A percentile compares a stretch with the other conserved stretches of the same genome.
Conservation (phyloP, 306 rosid species). For the Medicago lupulina region DNA sequence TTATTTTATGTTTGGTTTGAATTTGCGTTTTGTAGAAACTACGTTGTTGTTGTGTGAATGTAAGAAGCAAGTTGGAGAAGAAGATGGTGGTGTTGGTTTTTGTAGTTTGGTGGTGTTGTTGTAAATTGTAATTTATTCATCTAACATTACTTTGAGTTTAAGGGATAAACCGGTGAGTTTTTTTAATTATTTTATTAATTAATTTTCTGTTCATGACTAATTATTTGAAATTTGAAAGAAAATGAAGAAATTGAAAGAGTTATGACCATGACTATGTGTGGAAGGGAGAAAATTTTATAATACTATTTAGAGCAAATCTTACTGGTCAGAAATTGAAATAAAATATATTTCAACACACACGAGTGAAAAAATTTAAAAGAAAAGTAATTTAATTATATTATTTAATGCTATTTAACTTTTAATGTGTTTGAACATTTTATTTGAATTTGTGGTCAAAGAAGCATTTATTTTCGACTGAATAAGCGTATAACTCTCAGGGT, state of each 20-base stretch:
- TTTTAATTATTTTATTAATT: constrained; percentile 32
- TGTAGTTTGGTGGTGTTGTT: constrained; percentile 42
- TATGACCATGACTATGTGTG: background rate
- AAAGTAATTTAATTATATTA: too few species aligned
- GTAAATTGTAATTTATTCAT: constrained; percentile 52
- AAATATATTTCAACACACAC: too few species aligned
- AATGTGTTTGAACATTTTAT: too few species aligned
- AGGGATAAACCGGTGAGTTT: constrained; percentile 31
- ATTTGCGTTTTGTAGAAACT: constrained; percentile 28
- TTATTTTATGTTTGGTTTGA: constrained; percentile 20
- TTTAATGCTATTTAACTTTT: too few species aligned
- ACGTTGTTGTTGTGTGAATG: constrained; percentile 14
- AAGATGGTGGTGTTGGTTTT: constrained; percentile 38
- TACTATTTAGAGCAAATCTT: background rate
- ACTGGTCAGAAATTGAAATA: too few species aligned
- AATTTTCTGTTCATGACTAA: constrained; percentile 24
- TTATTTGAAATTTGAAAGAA: constrained; percentile 10
- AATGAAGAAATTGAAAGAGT: too few species aligned
- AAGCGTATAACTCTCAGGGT: too few species aligned
- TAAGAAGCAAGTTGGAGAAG: constrained; percentile 17
- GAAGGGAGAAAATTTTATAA: background rate
- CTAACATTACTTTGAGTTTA: constrained; percentile 64
- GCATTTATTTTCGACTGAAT: too few species aligned
- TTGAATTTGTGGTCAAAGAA: too few species aligned
- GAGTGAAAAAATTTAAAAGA: too few species aligned